A percentile compares a stretch with the other conserved stretches of the same genome.
Conservation (phyloP, 2,329 filamentous ascomycete genomes). For the Penicillium sp. region DNA sequence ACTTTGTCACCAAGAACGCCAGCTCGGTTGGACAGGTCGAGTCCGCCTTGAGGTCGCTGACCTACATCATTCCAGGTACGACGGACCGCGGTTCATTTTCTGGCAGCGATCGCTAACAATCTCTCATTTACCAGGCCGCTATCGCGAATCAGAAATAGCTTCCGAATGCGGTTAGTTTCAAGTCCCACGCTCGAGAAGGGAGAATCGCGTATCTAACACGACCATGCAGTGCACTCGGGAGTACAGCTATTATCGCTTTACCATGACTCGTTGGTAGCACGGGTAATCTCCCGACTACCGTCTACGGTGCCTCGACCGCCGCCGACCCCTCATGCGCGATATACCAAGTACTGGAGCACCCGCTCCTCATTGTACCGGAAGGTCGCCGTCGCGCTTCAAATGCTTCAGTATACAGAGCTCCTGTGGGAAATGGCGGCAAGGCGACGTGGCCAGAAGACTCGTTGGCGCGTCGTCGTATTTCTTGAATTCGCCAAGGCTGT, state of each 20-base stretch:
- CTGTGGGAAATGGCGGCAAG: constrained; percentile 98
- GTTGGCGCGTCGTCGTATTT: constrained; percentile 84
- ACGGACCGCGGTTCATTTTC: neutral
- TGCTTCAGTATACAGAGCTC: constrained; percentile 91
- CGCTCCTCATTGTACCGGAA: constrained; percentile 71
- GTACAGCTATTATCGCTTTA: constrained; percentile 90
- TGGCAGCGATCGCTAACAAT: neutral
- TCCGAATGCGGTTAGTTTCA: constrained; percentile 70
- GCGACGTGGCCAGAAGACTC: constrained; percentile 70
- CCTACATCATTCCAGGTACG: constrained; percentile 85
- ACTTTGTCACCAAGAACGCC: constrained; percentile 93
- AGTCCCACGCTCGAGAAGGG: constrained; percentile 13
- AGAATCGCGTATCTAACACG: constrained; percentile 17
- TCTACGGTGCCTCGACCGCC: constrained; percentile 50
- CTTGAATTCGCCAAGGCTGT: constrained; percentile 84
- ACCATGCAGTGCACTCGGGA: constrained; percentile 67
- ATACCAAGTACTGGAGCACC: constrained; percentile 63
- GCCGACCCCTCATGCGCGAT: constrained; percentile 60
- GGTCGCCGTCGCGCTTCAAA: constrained; percentile 77
- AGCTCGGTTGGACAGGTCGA: constrained; percentile 94
- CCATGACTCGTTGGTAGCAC: constrained; percentile 81
- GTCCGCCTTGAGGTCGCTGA: constrained; percentile 84
- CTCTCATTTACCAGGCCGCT: constrained; percentile 33
- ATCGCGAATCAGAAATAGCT: constrained; percentile 80
- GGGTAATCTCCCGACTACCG: constrained; percentile 57